Conservation (phyloP, 2,329 filamentous ascomycete genomes). For the Pseudocercospora crystallina region DNA sequence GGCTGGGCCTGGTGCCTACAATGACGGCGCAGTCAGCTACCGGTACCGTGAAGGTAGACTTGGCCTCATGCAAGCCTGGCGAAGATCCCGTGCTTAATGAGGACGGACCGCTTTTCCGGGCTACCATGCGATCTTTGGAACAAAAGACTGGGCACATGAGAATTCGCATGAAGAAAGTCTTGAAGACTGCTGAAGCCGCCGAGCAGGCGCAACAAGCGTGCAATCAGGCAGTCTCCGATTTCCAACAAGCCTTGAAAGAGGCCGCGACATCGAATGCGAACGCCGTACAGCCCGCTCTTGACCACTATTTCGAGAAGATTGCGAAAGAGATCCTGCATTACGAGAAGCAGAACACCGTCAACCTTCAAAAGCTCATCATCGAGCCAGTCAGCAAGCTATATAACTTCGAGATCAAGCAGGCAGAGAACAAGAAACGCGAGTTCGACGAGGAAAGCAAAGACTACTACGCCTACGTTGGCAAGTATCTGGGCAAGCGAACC, state of each 20-base stretch:
- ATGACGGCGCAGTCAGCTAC: slow-evolving; percentile 38
- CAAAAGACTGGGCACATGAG: slow-evolving; percentile 96
- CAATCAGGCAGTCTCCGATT: slow-evolving; percentile 79
- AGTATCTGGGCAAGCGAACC: slow-evolving; percentile 93
- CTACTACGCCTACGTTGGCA: slow-evolving; percentile 92
- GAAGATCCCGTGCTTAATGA: slow-evolving; percentile 84
- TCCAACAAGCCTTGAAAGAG: slow-evolving; percentile 83
- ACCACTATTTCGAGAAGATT: slow-evolving; percentile 98
- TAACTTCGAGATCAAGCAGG: slow-evolving; percentile 94
- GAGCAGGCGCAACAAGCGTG: slow-evolving; percentile 75
- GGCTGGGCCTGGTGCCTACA: slow-evolving; percentile 43
- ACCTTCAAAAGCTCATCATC: slow-evolving; percentile 90
- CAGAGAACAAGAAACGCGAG: slow-evolving; percentile 92
- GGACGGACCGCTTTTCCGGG: slow-evolving; percentile 91
- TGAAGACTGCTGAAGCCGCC: slow-evolving; percentile 90
- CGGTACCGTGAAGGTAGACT: slow-evolving; percentile 72
- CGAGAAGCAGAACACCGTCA: slow-evolving; percentile 77
- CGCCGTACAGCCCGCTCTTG: slow-evolving; percentile 92
- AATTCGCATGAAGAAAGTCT: slow-evolving; percentile 88
- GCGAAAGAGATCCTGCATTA: slow-evolving; percentile 85
- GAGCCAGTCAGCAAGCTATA: slow-evolving; percentile 91
- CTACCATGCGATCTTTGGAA: slow-evolving; percentile 93
- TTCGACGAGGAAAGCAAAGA: slow-evolving; percentile 99
- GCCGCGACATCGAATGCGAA: slow-evolving; percentile 89
- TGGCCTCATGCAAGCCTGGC: slow-evolving; percentile 79